phyloP scores from a whole-genome alignment of 1,139 yeast species.

The Hemisphaericaspora xylofermentans region DNA sequence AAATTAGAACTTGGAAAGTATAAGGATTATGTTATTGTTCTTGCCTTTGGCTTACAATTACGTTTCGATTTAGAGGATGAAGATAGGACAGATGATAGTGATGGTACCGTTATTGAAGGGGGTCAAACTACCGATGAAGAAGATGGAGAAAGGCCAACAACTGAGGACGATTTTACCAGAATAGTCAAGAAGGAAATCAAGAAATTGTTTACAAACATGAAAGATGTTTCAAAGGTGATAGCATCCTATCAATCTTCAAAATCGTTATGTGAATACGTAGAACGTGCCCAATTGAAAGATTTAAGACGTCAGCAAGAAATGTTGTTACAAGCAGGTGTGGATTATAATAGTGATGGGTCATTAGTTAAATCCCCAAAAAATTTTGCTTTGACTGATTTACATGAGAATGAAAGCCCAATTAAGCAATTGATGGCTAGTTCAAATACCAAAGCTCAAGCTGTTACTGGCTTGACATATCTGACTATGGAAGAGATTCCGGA shows the following conservation, averaged over 20 bases:
- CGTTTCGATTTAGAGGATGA: constrained; percentile 44
- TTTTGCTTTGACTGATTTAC: constrained; percentile 38
- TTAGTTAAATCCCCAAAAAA: constrained; percentile 48
- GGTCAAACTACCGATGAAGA: constrained; percentile 8
- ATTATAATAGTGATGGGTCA: background rate
- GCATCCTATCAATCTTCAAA: constrained; percentile 39
- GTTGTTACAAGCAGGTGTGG: constrained; percentile 3
- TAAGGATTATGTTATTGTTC: constrained; percentile 44
- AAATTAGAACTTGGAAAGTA: constrained; percentile 46
- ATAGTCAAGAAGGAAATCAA: constrained; percentile 39
- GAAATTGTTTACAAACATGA: constrained; percentile 35
- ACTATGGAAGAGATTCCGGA: constrained; percentile 4
- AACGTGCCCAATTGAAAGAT: constrained; percentile 17
- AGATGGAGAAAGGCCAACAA: constrained; percentile 2
- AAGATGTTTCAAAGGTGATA: constrained; percentile 36
- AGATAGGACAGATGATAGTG: constrained; percentile 10
- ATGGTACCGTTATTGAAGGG: constrained; percentile 9
- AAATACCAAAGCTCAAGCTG: background rate
- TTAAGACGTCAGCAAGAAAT: constrained; percentile 16
- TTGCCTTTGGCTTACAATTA: constrained; percentile 50
- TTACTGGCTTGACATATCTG: background rate
- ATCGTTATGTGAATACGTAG: constrained; percentile 32
- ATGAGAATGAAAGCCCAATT: constrained; percentile 34
- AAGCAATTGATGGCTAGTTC: constrained; percentile 19
- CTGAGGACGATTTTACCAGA: constrained; percentile 33